These are phyloP conservation scores for Coniferiporia weirii DNA, from an alignment of 1,284 basidiomycete genomes.

Conservation along the genomic window DNA sequence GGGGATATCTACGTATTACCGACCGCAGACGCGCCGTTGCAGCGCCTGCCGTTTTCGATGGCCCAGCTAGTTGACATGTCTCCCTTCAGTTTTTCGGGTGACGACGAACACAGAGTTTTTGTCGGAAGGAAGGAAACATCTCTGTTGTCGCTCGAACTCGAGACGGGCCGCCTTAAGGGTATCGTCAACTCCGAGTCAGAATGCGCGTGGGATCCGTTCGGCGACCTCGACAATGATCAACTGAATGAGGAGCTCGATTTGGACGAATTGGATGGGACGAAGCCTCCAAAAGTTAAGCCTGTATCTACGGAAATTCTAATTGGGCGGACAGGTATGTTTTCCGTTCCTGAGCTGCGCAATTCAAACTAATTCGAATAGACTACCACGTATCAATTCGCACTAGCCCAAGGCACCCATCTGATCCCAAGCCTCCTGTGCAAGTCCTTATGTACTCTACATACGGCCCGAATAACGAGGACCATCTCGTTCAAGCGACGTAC, in stretches of 20 bases:
- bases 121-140: slow-evolving; percentile 84
- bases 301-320: slow-evolving; percentile 65
- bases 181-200: slow-evolving; percentile 73
- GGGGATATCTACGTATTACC: slow-evolving; percentile 85
- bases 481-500: slow-evolving; percentile 58
- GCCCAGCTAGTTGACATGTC: slow-evolving; percentile 83
- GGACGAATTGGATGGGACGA: slow-evolving; percentile 65
- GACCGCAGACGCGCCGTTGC: slow-evolving; percentile 57
- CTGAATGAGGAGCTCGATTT: slow-evolving; percentile 45
- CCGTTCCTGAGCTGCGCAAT: not conserved
- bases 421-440: slow-evolving; percentile 50
- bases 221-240: slow-evolving; percentile 41
- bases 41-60: slow-evolving; percentile 82
- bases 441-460: slow-evolving; percentile 79
- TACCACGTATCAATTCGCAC: slow-evolving; percentile 69
- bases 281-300: slow-evolving; percentile 33
- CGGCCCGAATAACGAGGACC: slow-evolving; percentile 78
- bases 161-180: slow-evolving; percentile 77
- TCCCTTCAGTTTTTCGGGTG: slow-evolving; percentile 72
- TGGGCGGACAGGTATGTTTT: slow-evolving; percentile 69
- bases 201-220: slow-evolving; percentile 69
- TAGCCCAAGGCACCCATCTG: slow-evolving; percentile 33
- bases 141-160: slow-evolving; percentile 73
- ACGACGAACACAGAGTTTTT: slow-evolving; percentile 66
- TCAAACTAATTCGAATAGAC: slow-evolving; percentile 38